Evolutionary conservation across 2,329 filamentous ascomycete species (phyloP), one percentile per base, ranked within the genome.

Genomic region (Colletotrichum incanum): DNA sequence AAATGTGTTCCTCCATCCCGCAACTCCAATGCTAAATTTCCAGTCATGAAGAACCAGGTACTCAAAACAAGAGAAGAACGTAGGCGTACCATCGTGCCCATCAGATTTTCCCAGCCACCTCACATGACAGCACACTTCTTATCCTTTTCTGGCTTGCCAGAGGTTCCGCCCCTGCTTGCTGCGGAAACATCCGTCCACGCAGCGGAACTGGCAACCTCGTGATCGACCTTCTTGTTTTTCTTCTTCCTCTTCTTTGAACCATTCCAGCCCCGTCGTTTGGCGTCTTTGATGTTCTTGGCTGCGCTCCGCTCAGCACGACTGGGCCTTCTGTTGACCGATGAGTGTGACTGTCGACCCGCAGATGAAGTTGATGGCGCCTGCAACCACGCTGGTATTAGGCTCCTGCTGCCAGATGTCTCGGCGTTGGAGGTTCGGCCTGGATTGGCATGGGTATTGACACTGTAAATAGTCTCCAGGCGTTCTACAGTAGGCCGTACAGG

Each of bases 201-300:
- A 11, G 83, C 82, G 73, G 80, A 84, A 76, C 85, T 87, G 47
- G 79, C 81, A 11, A 78, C 81, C 70, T 88, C 86, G 52, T 77
- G 75, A 65, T 84, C 80, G 3, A 73, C 59, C 69, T 73, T 73
- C 61, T 78, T 78, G 66, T 81, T 81, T 76, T 80, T 82, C 73
- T 80, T 84, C 75, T 83, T 86, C 75, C 83, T 86, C 58, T 78
- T 78, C 45, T 78, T 78, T 43, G 82, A 80, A 70, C 83, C 80
- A 47, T 79, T 84, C 89, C 90, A 92, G 0, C 90, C 89, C 41
- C 84, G 85, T 75, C 84, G 86, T 80, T 87, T 89, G 1, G 90
- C 90, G 73, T 91, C 89, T 23, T 87, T 84, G 37, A 92, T 88
- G 75, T 92, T 92, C 80, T 88, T 91, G 12, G 89, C 86, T 7